Base-by-base conservation (phyloP, 352 stramenopile species). In the Phytopythium montanum region DNA sequence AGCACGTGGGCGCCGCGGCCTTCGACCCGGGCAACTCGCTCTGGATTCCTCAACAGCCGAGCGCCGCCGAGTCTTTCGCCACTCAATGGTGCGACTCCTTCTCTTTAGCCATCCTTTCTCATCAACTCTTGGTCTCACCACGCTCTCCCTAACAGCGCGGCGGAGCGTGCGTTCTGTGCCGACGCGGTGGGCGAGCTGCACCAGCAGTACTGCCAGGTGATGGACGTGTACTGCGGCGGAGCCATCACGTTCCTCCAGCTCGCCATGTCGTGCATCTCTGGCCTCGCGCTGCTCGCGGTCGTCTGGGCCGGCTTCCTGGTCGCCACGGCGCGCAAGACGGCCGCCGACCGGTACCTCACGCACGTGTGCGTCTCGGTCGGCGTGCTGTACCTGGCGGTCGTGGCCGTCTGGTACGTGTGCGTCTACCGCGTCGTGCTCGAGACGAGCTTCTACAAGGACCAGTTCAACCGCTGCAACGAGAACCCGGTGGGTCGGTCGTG, bases 11-110 rank as follows among this genome's bases (percentile, higher is more conserved):
- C 28, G 83, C 87, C 50, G 60, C 68, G 6, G 65, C 49, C 45
- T 93, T 87, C 42, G 83, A 91, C 39, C 83, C 83, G 1, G 77
- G 81, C 38, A 93, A 93, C 56, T 90, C 83, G 42, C 73, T 93
- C 26, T 93, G 83, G 83, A 67, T 89, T 18, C 83, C 83, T 19
- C 66, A 74, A 12, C 83, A 93, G 52, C 62, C 68, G 49, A 93
- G 74, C 31, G 79, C 64, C 9, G 72, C 66, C 21, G 61, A 91
- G 56, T 75, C 70, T 16, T 93, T 85, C 63, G 65, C 72, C 18
- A 29, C 48, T 16, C 83, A 93, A 68, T 93, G 83, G 79, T 92
- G 62, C 52, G 66, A 65, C n/a, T n/a, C n/a, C n/a, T 19, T 9
- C 33, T 2, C 3, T 26, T 26, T 49, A 13, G 16, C 8, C 5